Evolutionary conservation across 345 rosid species (phyloP), one percentile per base, ranked within the genome.

Genomic region (Citrus unshiu): DNA sequence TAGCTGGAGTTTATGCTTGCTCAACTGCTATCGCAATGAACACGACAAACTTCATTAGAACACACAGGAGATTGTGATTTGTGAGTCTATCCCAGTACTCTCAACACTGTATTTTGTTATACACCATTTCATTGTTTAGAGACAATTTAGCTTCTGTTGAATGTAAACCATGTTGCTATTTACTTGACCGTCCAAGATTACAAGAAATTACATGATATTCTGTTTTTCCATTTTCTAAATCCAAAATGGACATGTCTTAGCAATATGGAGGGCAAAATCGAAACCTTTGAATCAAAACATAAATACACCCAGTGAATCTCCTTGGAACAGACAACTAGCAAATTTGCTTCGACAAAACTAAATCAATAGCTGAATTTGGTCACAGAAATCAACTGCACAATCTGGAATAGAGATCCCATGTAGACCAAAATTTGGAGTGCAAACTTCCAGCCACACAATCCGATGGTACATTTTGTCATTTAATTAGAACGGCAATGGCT

Each of bases 11-110:
- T 80, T 90, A 85, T 81, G 93, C 81, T 25, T 89, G 95, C 85
- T 86, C 92, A 4, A 75, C 89, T 22, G 94, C 87, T 58, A 80
- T 90, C 46, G 79, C 91, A 24, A 81, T 90, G 88, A 95, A 91
- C 90, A 92, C 97, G 57, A 89, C 93, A 72, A 95, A 95, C 89
- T 92, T 92, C 88, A 83, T 92, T 64, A 87, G 99, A 86, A 89
- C 86, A 63, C 99, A 95, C 82, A 82, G 97, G 84, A 95, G 98
- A 90, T 68, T 86, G 75, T 90, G 84, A 91, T 58, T 46, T 86
- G 72, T 90, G 84, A 91, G 68, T 46, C 37, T 59, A 32, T 21
- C 25, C 30, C 25, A 75, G 43, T 60, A 49, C n/a, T 4, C 21
- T 3, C 13, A 46, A 8, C 40, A 0, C 0, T 54, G 22, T 51